Conservation (phyloP, 495 filamentous ascomycete species). For the Hyaloscypha bicolor region DNA sequence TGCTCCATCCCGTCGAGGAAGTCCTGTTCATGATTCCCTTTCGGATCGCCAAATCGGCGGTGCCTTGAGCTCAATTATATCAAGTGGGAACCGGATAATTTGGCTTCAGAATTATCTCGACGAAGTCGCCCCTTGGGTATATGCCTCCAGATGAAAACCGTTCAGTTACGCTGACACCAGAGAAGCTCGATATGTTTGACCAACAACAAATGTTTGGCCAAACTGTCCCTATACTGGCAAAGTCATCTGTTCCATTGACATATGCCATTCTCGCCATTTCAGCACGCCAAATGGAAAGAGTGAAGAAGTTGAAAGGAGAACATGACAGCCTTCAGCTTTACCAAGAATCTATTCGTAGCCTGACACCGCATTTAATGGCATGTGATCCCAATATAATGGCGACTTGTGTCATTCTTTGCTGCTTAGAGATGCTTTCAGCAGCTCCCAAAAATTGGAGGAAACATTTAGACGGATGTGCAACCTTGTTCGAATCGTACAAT, state of each 20-base stretch:
- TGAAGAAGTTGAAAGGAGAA: conserved; percentile 39
- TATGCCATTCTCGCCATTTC: conserved; percentile 48
- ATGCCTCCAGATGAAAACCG: background rate
- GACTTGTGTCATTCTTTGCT: conserved; percentile 45
- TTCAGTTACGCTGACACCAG: background rate
- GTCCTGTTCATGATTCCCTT: conserved; percentile 1
- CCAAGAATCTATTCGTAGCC: conserved; percentile 46
- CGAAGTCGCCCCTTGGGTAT: conserved; percentile 45
- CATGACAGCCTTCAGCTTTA: conserved; percentile 47
- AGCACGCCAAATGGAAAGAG: conserved; percentile 47
- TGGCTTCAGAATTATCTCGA: conserved; percentile 48
- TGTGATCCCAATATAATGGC: conserved; percentile 45
- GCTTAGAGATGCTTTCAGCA: conserved; percentile 53
- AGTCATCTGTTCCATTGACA: conserved; percentile 40
- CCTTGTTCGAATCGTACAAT: conserved; percentile 42
- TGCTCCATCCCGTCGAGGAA: conserved; percentile 21
- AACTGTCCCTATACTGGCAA: conserved; percentile 44
- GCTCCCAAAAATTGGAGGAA: conserved; percentile 48
- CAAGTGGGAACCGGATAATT: conserved; percentile 24
- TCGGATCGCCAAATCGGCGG: background rate
- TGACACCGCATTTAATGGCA: conserved; percentile 43
- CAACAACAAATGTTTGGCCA: conserved; percentile 46
- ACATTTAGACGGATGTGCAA: conserved; percentile 51
- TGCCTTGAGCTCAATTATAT: conserved; percentile 11
- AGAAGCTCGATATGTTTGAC: conserved; percentile 50